Evolutionary conservation across 768 basidiomycete genomes (phyloP).

Genomic region (Rubroboletus pulcherrimus): DNA sequence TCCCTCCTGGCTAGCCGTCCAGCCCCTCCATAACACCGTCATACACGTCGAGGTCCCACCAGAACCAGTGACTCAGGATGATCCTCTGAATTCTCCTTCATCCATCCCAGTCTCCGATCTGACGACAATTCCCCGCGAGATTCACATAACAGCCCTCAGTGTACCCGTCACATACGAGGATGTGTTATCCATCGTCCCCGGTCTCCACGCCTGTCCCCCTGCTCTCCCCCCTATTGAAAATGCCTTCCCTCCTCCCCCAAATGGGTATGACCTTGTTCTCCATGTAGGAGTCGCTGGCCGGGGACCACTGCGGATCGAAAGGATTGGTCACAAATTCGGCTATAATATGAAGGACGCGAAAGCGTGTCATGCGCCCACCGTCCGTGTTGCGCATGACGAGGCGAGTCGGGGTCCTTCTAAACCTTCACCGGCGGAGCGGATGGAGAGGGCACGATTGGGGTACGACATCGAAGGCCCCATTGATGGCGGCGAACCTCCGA

Average conservation of each 20-base stretch:
- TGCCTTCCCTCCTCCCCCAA: conserved; percentile 37
- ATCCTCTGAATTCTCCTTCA: conserved; percentile 5
- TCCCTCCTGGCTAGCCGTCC: conserved; percentile 71
- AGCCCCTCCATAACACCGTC: conserved; percentile 55
- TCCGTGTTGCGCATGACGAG: conserved; percentile 29
- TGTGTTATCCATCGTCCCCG: conserved; percentile 52
- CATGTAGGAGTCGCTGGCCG: conserved; percentile 67
- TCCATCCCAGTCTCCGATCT: conserved; percentile 4
- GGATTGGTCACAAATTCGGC: conserved; percentile 61
- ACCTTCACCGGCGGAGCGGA: conserved; percentile 24
- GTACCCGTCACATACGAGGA: conserved; percentile 58
- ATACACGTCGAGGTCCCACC: conserved; percentile 39
- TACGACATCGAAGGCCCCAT: conserved; percentile 26
- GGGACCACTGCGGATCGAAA: conserved; percentile 61
- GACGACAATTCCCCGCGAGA: conserved; percentile 32
- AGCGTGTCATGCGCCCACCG: conserved; percentile 51
- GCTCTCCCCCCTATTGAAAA: conserved; percentile 38
- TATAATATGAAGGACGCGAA: conserved; percentile 67
- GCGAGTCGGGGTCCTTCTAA: conserved; percentile 13
- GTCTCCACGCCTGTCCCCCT: conserved; percentile 60
- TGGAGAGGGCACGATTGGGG: conserved; percentile 30
- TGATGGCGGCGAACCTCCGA: conserved; percentile 29
- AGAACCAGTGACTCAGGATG: conserved; percentile 18
- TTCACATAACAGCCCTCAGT: conserved; percentile 57
- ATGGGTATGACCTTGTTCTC: conserved; percentile 66